Percentiles rank a stretch among this genome's conserved stretches.
These are phyloP conservation scores for Austropuccinia psidii DNA, from an alignment of 1,284 basidiomycete genomes.

Conservation along the genomic window DNA sequence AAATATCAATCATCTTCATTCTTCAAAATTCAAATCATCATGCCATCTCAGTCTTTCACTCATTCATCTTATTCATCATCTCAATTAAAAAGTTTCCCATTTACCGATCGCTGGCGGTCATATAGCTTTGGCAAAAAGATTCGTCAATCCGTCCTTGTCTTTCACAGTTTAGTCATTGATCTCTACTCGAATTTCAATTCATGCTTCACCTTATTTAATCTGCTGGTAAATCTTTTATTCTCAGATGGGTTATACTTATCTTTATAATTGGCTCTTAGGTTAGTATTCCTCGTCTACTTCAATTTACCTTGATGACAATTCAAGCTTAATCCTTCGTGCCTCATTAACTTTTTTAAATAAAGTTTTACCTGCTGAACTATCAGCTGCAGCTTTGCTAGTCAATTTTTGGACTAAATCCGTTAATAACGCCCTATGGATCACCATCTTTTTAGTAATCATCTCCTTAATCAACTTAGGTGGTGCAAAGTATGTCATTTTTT, in stretches of 20 bases:
- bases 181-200: neutral
- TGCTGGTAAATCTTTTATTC: no score
- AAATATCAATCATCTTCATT: no score
- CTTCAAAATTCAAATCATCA: constrained; percentile 54
- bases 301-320: no score
- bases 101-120: constrained; percentile 58
- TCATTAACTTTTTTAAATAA: no score
- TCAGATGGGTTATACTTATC: constrained; percentile 46
- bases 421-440: constrained; percentile 50
- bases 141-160: constrained; percentile 68
- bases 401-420: constrained; percentile 49
- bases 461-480: constrained; percentile 51
- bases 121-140: constrained; percentile 68
- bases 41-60: no score
- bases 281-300: neutral
- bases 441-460: constrained; percentile 49
- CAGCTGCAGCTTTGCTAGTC: constrained; percentile 49
- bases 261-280: constrained; percentile 41
- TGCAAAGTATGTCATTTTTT: constrained; percentile 41
- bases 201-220: neutral
- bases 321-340: no score
- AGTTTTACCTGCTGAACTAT: constrained; percentile 50
- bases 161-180: constrained; percentile 42
- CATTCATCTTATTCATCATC: no score
- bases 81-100: constrained; percentile 41